Conservation (phyloP, 306 rosid species). For the Astragalus glycyphyllos region DNA sequence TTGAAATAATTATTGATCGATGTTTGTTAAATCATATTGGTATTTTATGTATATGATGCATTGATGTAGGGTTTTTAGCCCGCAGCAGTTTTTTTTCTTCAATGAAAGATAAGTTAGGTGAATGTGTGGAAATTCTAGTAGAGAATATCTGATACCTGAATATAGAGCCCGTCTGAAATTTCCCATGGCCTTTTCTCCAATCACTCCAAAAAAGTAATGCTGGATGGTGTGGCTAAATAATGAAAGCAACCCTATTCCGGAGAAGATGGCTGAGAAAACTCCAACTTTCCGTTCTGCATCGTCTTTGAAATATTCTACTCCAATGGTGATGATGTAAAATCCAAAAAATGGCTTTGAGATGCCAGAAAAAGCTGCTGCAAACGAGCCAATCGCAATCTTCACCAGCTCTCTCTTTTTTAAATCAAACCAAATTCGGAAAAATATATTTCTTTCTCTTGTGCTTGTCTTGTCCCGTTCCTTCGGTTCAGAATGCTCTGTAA, state of each 20-base stretch:
- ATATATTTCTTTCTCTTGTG: conserved; percentile 46
- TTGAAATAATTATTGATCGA: conserved; percentile 4
- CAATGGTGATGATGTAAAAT: conserved; percentile 77
- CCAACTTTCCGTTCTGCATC: conserved; percentile 68
- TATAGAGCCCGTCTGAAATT: conserved; percentile 71
- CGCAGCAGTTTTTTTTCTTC: too few species aligned
- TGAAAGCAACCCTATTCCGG: conserved; percentile 70
- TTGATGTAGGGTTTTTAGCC: too few species aligned
- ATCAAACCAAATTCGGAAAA: conserved; percentile 87
- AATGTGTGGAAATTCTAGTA: conserved; percentile 24
- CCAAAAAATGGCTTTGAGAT: conserved; percentile 88
- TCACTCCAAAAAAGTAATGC: conserved; percentile 82
- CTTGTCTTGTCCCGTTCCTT: conserved; percentile 44
- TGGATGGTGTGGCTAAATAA: conserved; percentile 78
- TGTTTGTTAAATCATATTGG: conserved; percentile 21
- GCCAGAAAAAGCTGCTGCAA: conserved; percentile 72
- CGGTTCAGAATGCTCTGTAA: conserved; percentile 37
- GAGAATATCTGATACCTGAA: conserved; percentile 59
- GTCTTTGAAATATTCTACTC: conserved; percentile 64
- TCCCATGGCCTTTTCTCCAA: conserved; percentile 88
- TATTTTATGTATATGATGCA: conserved; percentile 7
- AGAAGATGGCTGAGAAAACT: conserved; percentile 60
- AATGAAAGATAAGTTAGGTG: conserved; percentile 2
- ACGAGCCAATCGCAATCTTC: conserved; percentile 64
- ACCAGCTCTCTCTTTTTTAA: conserved; percentile 57